Conservation (phyloP, 768 basidiomycete genomes). For the Hericium erinaceus region DNA sequence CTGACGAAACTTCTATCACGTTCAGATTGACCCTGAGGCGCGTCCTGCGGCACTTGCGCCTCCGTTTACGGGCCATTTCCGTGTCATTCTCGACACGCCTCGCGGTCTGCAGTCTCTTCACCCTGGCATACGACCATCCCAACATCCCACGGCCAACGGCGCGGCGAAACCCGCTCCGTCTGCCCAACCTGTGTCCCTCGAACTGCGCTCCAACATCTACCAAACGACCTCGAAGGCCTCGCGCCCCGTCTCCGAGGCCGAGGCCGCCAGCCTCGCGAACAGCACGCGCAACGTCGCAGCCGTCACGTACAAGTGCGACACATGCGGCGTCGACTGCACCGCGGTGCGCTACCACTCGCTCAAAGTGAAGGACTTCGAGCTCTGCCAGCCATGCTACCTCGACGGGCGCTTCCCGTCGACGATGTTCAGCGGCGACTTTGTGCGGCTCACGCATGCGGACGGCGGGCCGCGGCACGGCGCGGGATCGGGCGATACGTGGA, state of each 20-base stretch:
- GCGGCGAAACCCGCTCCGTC: conserved; percentile 26
- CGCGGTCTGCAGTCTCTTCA: conserved; percentile 93
- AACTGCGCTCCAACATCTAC: conserved; percentile 82
- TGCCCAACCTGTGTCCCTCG: conserved; percentile 62
- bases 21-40: conserved; percentile 92
- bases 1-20: conserved; percentile 3
- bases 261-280: conserved; percentile 59
- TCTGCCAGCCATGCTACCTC: conserved; percentile 89
- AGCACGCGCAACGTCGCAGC: conserved; percentile 32
- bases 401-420: conserved; percentile 94
- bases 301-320: conserved; percentile 73
- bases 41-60: conserved; percentile 90
- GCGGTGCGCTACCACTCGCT: conserved; percentile 83
- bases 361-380: conserved; percentile 84
- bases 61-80: conserved; percentile 98
- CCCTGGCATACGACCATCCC: conserved; percentile 57
- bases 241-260: conserved; percentile 52
- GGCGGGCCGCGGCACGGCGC: conserved; percentile 27
- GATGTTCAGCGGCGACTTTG: conserved; percentile 97
- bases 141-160: conserved; percentile 40
- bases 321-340: conserved; percentile 92
- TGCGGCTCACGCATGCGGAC: conserved; percentile 54
- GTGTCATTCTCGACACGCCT: conserved; percentile 93
- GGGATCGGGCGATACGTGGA: conserved; percentile 58
- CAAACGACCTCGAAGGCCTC: conserved; percentile 83